A percentile compares a stretch with the other conserved stretches of the same genome.
Evolutionary conservation across 306 rosid genomes (phyloP).

Genomic region (Morella rubra): DNA sequence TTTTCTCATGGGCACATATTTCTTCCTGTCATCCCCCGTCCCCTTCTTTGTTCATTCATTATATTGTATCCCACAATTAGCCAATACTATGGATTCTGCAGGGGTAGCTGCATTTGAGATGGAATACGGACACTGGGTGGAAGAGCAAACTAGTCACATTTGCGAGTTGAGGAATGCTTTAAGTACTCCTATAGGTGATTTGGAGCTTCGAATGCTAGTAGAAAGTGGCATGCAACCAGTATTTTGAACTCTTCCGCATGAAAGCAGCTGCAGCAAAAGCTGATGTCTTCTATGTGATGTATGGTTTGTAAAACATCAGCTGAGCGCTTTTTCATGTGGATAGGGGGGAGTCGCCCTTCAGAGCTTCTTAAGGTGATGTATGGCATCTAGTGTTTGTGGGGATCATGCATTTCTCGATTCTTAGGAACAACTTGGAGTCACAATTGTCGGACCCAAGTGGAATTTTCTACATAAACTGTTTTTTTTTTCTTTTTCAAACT

Average conservation of each 20-base stretch:
- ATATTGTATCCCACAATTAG: conserved; percentile 28
- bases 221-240: conserved; percentile 66
- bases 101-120: conserved; percentile 66
- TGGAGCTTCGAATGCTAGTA: conserved; percentile 64
- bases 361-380: conserved; percentile 76
- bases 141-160: conserved; percentile 66
- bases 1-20: conserved; percentile 11
- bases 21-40: conserved; percentile 7
- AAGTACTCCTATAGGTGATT: conserved; percentile 52
- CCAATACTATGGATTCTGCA: conserved; percentile 35
- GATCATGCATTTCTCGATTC: conserved; percentile 5
- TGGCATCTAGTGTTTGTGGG: conserved; percentile 5
- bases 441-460: conserved; percentile 5
- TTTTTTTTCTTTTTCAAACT: background rate
- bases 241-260: conserved; percentile 68
- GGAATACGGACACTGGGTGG: conserved; percentile 83
- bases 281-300: conserved; percentile 84
- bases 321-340: conserved; percentile 85
- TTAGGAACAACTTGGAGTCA: background rate
- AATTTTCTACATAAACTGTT: background rate
- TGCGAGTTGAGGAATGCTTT: conserved; percentile 67
- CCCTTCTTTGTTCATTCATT: conserved; percentile 1
- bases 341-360: conserved; percentile 96
- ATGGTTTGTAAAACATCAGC: conserved; percentile 81
- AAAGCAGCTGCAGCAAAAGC: conserved; percentile 80